Base-by-base conservation (phyloP, 2,329 filamentous ascomycete genomes). In the Rugonectria rugulosa region DNA sequence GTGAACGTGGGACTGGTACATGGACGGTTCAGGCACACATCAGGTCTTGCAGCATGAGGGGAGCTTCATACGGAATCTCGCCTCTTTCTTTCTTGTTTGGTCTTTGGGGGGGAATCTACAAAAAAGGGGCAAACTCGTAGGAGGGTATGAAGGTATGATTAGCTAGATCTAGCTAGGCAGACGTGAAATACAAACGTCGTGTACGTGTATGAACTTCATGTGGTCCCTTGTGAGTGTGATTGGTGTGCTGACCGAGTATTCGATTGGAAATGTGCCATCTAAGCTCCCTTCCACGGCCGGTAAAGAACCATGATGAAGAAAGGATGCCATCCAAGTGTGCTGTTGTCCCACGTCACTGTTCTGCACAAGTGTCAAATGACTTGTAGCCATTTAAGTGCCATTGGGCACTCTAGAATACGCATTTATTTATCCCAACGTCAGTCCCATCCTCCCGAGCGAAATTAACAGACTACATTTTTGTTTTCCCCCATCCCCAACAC, bases 401-500 rank as follows among this genome's bases (percentile, higher is more conserved):
- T n/a, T n/a, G n/a, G n/a, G n/a, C n/a, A n/a, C n/a, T n/a, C n/a
- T n/a, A n/a, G n/a, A n/a, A n/a, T n/a, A n/a, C n/a, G n/a, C n/a
- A n/a, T n/a, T n/a, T n/a, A n/a, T n/a, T n/a, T 38, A 21, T 38
- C 23, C 32, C 20, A 40, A 38, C 23, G 38, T 27, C 23, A 17
- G 38, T 24, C 24, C 42, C 21, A 14, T 43, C 32, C 21, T 47
- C 20, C 44, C 7, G 26, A 12, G 12, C 26, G 26, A 29, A 32
- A 48, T 42, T 24, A 55, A 49, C 32, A 36, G 41, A 36, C 54
- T 52, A 51, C 55, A 53, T 91, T 50, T 50, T 55, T 20, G n/a
- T n/a, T n/a, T n/a, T n/a, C n/a, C n/a, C 45, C 52, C 38, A 45
- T 55, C 52, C 52, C 52, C 52, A 55, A 47, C 81, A 57, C 43